phyloP scores from a whole-genome alignment of 176 grass and related monocot species.

The Raddia distichophylla region DNA sequence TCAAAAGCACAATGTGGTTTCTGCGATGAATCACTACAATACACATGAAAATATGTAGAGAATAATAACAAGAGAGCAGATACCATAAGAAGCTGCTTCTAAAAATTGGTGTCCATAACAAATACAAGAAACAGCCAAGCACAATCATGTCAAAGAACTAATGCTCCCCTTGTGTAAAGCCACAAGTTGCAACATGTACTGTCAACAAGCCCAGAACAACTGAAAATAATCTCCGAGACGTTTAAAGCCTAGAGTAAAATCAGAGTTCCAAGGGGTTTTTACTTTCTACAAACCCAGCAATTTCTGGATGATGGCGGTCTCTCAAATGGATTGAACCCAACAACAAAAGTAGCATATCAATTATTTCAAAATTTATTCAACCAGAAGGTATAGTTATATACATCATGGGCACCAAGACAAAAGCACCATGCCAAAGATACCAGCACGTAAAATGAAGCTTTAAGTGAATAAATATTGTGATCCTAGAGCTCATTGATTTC shows the following conservation, averaged over 20 bases:
- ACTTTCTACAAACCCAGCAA: neutral
- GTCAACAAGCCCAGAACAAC: neutral
- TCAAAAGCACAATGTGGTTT: neutral
- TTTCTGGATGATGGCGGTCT: neutral
- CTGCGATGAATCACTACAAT: conserved; percentile 20
- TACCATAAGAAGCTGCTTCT: neutral
- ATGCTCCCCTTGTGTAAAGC: neutral
- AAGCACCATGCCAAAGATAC: neutral
- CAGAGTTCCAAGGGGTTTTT: neutral
- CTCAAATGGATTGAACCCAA: neutral
- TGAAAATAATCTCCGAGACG: conserved; percentile 3
- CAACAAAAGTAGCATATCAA: neutral
- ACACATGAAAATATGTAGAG: conserved; percentile 16
- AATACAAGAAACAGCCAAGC: conserved; percentile 1
- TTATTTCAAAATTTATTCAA: neutral
- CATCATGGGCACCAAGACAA: neutral
- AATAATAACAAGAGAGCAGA: neutral
- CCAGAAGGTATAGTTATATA: neutral
- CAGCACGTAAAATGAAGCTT: conserved; percentile 11
- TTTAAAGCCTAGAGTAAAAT: conserved; percentile 4
- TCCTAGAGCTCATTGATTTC: neutral
- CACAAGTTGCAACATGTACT: neutral
- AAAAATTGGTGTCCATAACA: neutral
- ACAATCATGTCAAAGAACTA: conserved; percentile 13
- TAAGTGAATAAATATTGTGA: neutral